Base-by-base conservation (phyloP, 139 green algal genomes). In the Chlamydomonas applanata region DNA sequence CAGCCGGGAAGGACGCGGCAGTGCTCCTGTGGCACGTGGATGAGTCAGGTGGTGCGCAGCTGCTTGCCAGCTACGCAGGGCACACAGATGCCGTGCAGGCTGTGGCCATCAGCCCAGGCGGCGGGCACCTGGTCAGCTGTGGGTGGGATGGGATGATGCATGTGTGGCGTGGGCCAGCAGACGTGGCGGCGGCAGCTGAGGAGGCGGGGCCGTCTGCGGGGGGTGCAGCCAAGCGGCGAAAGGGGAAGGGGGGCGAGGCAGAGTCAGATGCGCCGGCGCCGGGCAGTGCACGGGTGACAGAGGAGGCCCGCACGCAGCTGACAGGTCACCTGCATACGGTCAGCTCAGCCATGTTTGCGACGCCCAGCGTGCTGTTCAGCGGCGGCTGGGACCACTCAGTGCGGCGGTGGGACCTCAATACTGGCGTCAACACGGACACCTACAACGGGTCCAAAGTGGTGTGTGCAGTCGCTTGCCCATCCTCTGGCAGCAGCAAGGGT, bases 381-480 rank as follows among this genome's bases (percentile, higher is more conserved):
- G 84, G 82, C 5, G 92, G 86, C 2, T 97, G 89, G 90, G 93
- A 97, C 77, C 90, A 95, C 72, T 86, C 79, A 36, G 82, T 87
- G 33, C 81, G 88, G 29, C 59, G 83, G 19, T 97, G 90, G 87
- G 93, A 97, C 76, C 81, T 85, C 1, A 73, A 77, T 1, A 82
- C 82, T 0, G 79, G 77, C 13, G 57, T 69, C 9, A 80, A 83
- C 14, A 78, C 72, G 7, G 84, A 94, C 34, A 91, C 86, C 0
- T 85, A 92, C 63, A 88, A 89, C 57, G 84, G 83, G 65, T 89
- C 79, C 76, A 95, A 95, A 75, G 89, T 87, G 0, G 75, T 97
- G 11, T 83, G 88, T 68, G 81, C 71, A n/a, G 73, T 95, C 29
- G 84, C 84, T 3, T 78, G 78, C 4, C 40, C 59, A 66, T 17